Conservation (phyloP, 2,329 filamentous ascomycete genomes). For the Cladophialophora carrionii region DNA sequence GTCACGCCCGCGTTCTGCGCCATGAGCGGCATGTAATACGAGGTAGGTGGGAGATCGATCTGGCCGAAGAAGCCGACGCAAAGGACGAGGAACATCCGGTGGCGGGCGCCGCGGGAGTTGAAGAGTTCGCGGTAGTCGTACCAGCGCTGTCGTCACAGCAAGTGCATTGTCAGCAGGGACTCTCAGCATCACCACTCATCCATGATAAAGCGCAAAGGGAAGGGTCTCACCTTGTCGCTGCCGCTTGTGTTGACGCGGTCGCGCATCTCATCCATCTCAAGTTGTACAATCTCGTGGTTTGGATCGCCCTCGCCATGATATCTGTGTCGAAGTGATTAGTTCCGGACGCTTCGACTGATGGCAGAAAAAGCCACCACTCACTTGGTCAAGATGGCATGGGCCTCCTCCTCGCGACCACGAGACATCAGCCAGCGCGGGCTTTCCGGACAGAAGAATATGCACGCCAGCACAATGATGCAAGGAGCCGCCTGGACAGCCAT, state of each 20-base stretch:
- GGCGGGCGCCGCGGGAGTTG: constrained; percentile 7
- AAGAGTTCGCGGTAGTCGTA: constrained; percentile 10
- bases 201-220: background rate
- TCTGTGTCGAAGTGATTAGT: background rate
- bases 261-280: constrained; percentile 11
- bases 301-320: constrained; percentile 10
- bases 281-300: constrained; percentile 1
- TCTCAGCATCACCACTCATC: background rate
- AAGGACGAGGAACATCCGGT: constrained; percentile 2
- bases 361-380: background rate
- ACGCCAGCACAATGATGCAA: background rate
- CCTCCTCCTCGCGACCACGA: background rate
- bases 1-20: constrained; percentile 46
- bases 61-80: constrained; percentile 12
- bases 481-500: constrained; percentile 4
- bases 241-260: constrained; percentile 2
- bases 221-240: background rate
- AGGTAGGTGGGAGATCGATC: constrained; percentile 35
- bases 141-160: background rate
- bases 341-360: background rate
- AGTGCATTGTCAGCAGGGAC: background rate
- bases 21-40: constrained; percentile 45
- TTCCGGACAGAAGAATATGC: background rate
- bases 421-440: constrained; percentile 2
- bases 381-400: constrained; percentile 4